phyloP scores from a whole-genome alignment of 768 basidiomycete genomes.

The Russula abietina region DNA sequence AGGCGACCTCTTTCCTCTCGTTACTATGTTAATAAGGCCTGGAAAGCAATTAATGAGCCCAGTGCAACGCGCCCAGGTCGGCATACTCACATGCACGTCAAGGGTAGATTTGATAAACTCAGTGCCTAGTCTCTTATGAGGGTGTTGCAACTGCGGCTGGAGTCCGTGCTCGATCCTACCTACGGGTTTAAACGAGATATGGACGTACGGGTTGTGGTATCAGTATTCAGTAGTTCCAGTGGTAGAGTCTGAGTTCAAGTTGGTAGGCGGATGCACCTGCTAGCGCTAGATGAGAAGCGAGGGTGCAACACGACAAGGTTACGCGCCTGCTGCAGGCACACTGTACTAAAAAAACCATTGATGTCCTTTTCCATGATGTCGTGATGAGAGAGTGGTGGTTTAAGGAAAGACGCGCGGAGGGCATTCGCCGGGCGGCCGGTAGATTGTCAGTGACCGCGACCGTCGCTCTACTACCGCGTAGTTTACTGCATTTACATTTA shows the following conservation, averaged over 20 bases:
- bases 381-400: not conserved
- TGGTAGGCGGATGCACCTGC: not conserved
- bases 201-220: constrained; percentile 10
- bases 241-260: not conserved
- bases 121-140: constrained; percentile 30
- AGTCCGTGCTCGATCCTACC: not conserved
- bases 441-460: too few relatives aligned
- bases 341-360: constrained; percentile 78
- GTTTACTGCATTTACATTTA: too few relatives aligned
- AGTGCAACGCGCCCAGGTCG: not conserved
- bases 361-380: constrained; percentile 62
- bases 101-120: constrained; percentile 74
- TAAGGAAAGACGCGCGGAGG: not conserved
- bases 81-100: constrained; percentile 63
- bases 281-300: not conserved
- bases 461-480: too few relatives aligned
- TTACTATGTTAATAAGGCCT: constrained; percentile 96
- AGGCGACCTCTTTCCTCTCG: constrained; percentile 90
- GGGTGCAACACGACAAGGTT: not conserved
- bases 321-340: constrained; percentile 42
- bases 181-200: not conserved
- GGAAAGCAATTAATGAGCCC: constrained; percentile 12
- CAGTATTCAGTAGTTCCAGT: constrained; percentile 1
- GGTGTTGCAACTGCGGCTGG: not conserved
- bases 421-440: not conserved